Percentiles rank a stretch among this genome's conserved stretches.
Evolutionary conservation across 2,329 filamentous ascomycete species (phyloP).

Genomic region (Dactylella cylindrospora): DNA sequence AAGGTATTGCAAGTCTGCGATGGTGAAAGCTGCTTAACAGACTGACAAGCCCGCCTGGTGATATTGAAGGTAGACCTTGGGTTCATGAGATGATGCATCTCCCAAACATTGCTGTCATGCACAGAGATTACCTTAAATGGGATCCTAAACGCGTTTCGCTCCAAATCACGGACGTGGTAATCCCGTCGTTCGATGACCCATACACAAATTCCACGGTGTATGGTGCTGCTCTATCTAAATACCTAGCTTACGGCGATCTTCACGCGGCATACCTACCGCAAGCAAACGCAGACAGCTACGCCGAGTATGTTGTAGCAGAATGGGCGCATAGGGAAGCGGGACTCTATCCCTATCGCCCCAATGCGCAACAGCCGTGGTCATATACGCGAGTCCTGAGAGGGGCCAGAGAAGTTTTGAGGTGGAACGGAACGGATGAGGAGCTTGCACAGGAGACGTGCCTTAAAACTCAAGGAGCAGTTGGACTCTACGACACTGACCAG

Average conservation of each 20-base stretch:
- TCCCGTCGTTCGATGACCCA: neutral
- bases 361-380: no score
- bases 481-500: no score
- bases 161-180: neutral
- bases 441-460: neutral
- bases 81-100: constrained; percentile 9
- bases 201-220: neutral
- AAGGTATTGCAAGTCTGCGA: no score
- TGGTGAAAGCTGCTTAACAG: no score
- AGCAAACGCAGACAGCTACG: constrained; percentile 9
- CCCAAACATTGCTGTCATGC: neutral
- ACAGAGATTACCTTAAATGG: neutral
- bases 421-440: no score
- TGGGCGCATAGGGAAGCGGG: neutral
- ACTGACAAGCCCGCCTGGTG: no score
- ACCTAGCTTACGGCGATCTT: neutral
- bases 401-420: no score
- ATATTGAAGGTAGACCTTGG: neutral
- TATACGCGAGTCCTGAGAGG: no score
- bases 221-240: neutral
- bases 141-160: neutral
- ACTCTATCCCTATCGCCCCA: neutral
- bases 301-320: neutral
- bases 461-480: neutral
- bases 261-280: neutral